phyloP scores from a whole-genome alignment of 805 yeast species.

The Brettanomyces nanus region DNA sequence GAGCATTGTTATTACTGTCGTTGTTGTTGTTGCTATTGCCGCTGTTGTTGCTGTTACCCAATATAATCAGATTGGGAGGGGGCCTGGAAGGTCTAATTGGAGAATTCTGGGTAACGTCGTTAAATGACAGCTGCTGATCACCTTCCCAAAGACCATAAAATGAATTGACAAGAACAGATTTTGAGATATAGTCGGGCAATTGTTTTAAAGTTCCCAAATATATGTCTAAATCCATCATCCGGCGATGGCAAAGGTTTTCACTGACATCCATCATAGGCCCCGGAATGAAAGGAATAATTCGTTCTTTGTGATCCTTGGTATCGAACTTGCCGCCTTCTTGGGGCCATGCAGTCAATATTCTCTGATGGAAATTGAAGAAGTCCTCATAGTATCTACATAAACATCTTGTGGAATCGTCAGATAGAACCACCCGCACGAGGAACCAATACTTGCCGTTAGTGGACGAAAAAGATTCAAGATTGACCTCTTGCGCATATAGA shows the following conservation, averaged over 20 bases:
- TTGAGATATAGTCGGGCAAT: slow-evolving; percentile 71
- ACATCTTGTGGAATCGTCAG: slow-evolving; percentile 60
- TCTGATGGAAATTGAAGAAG: slow-evolving; percentile 88
- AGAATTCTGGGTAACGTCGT: slow-evolving; percentile 11
- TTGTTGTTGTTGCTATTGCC: slow-evolving; percentile 22
- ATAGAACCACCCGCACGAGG: slow-evolving; percentile 56
- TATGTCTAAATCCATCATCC: slow-evolving; percentile 46
- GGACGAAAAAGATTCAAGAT: slow-evolving; percentile 71
- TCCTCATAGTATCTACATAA: slow-evolving; percentile 91
- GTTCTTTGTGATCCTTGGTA: slow-evolving; percentile 64
- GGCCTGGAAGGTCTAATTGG: slow-evolving; percentile 22
- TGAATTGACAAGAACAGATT: slow-evolving; percentile 55
- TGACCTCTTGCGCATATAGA: slow-evolving; percentile 45
- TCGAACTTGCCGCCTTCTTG: slow-evolving; percentile 80
- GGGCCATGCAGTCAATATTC: slow-evolving; percentile 75
- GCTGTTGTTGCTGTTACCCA: slow-evolving; percentile 30
- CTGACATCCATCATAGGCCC: slow-evolving; percentile 92
- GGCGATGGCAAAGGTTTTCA: slow-evolving; percentile 51
- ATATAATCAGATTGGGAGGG: slow-evolving; percentile 24
- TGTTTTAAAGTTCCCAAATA: slow-evolving; percentile 48
- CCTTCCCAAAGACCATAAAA: slow-evolving; percentile 64
- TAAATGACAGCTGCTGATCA: slow-evolving; percentile 39
- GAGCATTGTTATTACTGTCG: slow-evolving; percentile 4
- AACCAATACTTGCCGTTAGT: slow-evolving; percentile 90
- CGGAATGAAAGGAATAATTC: slow-evolving; percentile 89